These are phyloP conservation scores for Tremella fuciformis DNA, from an alignment of 768 basidiomycete genomes.

Conservation along the genomic window DNA sequence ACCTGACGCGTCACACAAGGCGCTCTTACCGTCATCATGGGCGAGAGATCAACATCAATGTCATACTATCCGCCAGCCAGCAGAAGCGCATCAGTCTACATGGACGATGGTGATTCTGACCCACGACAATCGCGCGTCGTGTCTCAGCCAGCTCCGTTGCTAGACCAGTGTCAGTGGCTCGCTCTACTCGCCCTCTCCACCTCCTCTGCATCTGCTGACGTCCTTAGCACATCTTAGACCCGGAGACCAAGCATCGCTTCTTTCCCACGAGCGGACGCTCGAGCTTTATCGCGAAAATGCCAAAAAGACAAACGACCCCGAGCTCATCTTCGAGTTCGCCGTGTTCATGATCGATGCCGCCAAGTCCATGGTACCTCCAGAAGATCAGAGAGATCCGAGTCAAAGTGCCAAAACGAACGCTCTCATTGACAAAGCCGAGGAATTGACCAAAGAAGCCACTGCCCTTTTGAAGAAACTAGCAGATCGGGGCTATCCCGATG, in stretches of 20 bases:
- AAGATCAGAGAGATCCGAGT: conserved; percentile 18
- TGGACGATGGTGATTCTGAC: conserved; percentile 9
- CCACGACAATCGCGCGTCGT: conserved; percentile 28
- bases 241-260: conserved; percentile 84
- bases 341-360: conserved; percentile 98
- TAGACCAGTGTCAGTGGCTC: conserved; percentile 49
- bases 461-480: conserved; percentile 83
- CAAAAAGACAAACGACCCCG: conserved; percentile 97
- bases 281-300: conserved; percentile 97
- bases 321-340: conserved; percentile 96
- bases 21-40: not conserved
- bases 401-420: conserved; percentile 16
- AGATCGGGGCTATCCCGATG: conserved; percentile 87
- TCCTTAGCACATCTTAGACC: conserved; percentile 72
- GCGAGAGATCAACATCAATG: not conserved
- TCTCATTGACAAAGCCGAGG: conserved; percentile 58
- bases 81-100: not conserved
- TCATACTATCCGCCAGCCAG: conserved; percentile 1
- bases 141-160: conserved; percentile 41
- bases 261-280: conserved; percentile 92
- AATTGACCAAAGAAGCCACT: conserved; percentile 82
- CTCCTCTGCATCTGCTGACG: not conserved
- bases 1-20: no score
- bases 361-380: conserved; percentile 67
- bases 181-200: not conserved